Conservation (phyloP, 1,284 basidiomycete species). For the Cryptococcus maquisensis region DNA sequence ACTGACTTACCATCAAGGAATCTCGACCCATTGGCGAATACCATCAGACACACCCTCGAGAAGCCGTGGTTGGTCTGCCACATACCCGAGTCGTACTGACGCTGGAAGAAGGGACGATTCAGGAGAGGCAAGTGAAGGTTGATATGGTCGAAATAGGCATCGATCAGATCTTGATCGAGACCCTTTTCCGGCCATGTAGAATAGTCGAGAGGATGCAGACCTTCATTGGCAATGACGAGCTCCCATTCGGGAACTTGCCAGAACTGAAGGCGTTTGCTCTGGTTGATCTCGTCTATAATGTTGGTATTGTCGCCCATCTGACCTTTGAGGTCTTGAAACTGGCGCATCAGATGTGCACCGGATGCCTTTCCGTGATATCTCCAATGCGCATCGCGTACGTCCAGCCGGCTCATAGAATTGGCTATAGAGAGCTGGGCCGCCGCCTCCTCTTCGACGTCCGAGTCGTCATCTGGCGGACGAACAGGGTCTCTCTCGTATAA, state of each 20-base stretch:
- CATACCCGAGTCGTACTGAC: constrained; percentile 56
- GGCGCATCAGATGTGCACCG: constrained; percentile 61
- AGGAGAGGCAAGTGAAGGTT: constrained; percentile 68
- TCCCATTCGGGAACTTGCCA: constrained; percentile 49
- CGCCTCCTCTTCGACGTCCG: constrained; percentile 19
- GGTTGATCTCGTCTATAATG: constrained; percentile 31
- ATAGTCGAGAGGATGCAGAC: constrained; percentile 34
- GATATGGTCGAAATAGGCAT: constrained; percentile 62
- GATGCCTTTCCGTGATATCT: constrained; percentile 71
- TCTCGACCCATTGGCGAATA: constrained; percentile 69
- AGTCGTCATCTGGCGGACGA: constrained; percentile 23
- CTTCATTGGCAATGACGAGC: constrained; percentile 39
- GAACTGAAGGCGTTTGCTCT: constrained; percentile 36
- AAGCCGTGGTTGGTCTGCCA: constrained; percentile 62
- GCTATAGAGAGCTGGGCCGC: constrained; percentile 18
- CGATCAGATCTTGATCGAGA: constrained; percentile 60
- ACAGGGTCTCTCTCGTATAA: constrained; percentile 33
- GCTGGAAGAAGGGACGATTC: constrained; percentile 69
- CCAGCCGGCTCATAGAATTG: constrained; percentile 31
- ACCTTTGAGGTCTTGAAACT: constrained; percentile 61
- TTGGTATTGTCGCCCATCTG: not conserved
- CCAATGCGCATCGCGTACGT: constrained; percentile 43
- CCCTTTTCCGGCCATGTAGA: constrained; percentile 52
- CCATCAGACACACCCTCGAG: constrained; percentile 63
- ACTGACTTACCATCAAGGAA: constrained; percentile 52